These are phyloP conservation scores for Pseudogymnoascus sp. DNA, from an alignment of 2,329 filamentous ascomycete genomes.

Conservation along the genomic window DNA sequence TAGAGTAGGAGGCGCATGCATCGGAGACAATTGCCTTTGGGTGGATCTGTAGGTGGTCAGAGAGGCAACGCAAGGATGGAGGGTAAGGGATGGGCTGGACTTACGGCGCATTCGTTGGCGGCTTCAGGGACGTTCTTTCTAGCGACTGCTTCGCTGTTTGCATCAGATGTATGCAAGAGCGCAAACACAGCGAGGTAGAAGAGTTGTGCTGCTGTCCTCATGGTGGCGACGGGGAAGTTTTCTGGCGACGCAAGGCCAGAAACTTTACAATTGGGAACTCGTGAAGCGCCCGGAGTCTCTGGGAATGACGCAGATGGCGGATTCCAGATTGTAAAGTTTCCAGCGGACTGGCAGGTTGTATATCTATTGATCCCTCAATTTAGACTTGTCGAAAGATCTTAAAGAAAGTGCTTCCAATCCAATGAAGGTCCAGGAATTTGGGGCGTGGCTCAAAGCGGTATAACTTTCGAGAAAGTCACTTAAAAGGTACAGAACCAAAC, in stretches of 20 bases:
- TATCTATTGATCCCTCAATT: background rate
- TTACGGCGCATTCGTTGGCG: conserved; percentile 32
- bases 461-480: conserved; percentile 7
- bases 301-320: background rate
- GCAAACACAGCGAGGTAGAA: conserved; percentile 57
- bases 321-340: background rate
- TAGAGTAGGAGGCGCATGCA: conserved; percentile 87
- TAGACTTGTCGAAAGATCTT: background rate
- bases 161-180: conserved; percentile 42
- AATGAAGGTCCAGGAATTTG: background rate
- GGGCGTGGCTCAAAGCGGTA: background rate
- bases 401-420: conserved; percentile 3
- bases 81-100: conserved; percentile 29
- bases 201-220: conserved; percentile 44
- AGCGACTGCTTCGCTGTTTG: conserved; percentile 19
- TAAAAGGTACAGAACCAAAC: background rate
- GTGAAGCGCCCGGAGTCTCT: background rate
- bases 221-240: conserved; percentile 21
- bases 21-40: conserved; percentile 84
- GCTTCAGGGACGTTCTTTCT: conserved; percentile 14
- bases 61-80: conserved; percentile 18
- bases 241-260: background rate
- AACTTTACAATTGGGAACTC: background rate
- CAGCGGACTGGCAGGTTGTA: background rate
- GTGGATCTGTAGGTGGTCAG: conserved; percentile 56